phyloP scores from a whole-genome alignment of 2,329 filamentous ascomycete genomes.

The Pezicula neosporulosa region DNA sequence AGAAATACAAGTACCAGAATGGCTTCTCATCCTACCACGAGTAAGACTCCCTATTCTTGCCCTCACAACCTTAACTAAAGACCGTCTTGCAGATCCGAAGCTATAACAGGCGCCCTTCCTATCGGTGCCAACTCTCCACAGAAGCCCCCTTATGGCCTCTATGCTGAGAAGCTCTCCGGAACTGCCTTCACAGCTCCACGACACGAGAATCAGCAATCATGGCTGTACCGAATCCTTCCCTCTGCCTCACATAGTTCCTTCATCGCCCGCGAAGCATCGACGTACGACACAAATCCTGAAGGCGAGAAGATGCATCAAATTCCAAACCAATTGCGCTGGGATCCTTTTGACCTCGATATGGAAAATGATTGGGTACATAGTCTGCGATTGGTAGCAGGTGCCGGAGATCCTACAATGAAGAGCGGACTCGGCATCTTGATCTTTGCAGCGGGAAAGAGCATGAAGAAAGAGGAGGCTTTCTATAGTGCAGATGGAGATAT shows the following conservation, averaged over 20 bases:
- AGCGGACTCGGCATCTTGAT: slow-evolving; percentile 76
- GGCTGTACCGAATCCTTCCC: slow-evolving; percentile 55
- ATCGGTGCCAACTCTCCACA: slow-evolving; percentile 66
- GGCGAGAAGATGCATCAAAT: slow-evolving; percentile 57
- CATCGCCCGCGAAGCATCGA: slow-evolving; percentile 36
- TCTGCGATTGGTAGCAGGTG: slow-evolving; percentile 65
- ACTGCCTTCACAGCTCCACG: slow-evolving; percentile 55
- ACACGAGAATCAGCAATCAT: slow-evolving; percentile 53
- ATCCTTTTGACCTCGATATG: slow-evolving; percentile 65
- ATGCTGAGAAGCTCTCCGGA: slow-evolving; percentile 61
- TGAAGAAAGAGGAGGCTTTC: slow-evolving; percentile 72
- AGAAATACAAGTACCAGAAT: slow-evolving; percentile 66
- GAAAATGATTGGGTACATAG: slow-evolving; percentile 65
- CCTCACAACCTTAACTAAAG: slow-evolving; percentile 8
- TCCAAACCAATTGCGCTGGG: slow-evolving; percentile 80
- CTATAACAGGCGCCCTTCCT: slow-evolving; percentile 61
- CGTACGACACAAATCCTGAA: slow-evolving; percentile 38
- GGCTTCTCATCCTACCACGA: slow-evolving; percentile 68
- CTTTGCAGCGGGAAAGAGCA: slow-evolving; percentile 74
- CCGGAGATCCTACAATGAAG: slow-evolving; percentile 78
- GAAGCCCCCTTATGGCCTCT: slow-evolving; percentile 64
- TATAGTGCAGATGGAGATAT: slow-evolving; percentile 83
- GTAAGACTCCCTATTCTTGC: slow-evolving; percentile 32
- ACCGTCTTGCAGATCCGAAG: slow-evolving; percentile 51
- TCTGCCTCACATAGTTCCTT: slow-evolving; percentile 49